phyloP scores from a whole-genome alignment of 306 rosid species.

The Lagenaria siceraria region DNA sequence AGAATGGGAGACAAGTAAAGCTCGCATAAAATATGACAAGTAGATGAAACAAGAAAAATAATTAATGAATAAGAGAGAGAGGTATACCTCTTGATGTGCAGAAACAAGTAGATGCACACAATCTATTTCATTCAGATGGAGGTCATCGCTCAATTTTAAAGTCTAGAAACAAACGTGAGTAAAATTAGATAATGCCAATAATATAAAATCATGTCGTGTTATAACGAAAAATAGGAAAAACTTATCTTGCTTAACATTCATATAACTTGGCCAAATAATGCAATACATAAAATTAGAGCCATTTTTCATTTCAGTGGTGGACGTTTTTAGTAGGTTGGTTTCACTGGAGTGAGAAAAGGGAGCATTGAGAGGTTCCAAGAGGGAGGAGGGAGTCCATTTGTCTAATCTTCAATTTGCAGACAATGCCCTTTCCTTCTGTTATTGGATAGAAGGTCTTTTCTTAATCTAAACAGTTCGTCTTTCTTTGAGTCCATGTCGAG shows the following conservation, averaged over 20 bases:
- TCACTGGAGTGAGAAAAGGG: too few species aligned
- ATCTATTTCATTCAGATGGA: conserved; percentile 80
- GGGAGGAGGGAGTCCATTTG: too few species aligned
- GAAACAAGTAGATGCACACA: conserved; percentile 73
- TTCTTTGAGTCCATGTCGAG: too few species aligned
- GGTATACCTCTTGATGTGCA: conserved; percentile 76
- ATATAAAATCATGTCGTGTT: not conserved
- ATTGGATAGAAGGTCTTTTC: too few species aligned
- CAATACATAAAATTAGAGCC: not conserved
- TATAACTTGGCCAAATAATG: not conserved
- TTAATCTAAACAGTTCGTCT: too few species aligned
- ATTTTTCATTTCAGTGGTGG: too few species aligned
- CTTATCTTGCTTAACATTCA: not conserved
- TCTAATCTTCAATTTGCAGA: too few species aligned
- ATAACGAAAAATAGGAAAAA: not conserved
- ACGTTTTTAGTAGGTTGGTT: too few species aligned
- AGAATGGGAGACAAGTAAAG: not conserved
- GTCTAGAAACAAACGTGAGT: conserved; percentile 40
- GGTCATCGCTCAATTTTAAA: conserved; percentile 85
- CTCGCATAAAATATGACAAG: not conserved
- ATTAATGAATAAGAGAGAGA: conserved; percentile 3
- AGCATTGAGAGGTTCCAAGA: too few species aligned
- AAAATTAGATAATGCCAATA: not conserved
- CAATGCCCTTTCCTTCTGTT: too few species aligned
- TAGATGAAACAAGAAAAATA: too few species aligned